phyloP scores from a whole-genome alignment of 2,329 filamentous ascomycete genomes.

The Fusarium sp. region DNA sequence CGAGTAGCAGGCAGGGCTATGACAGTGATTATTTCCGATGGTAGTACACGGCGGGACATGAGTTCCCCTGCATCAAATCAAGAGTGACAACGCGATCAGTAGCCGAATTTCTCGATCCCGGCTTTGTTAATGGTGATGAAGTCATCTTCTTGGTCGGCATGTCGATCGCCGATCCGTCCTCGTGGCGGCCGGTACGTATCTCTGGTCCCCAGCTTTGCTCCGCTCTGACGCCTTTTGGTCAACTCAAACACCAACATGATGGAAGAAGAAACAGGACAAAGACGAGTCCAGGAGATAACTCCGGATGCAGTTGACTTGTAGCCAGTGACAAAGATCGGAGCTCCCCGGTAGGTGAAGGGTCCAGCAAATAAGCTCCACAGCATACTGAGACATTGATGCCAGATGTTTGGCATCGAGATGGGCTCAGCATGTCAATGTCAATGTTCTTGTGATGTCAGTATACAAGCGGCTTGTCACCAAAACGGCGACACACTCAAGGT shows the following conservation, averaged over 20 bases:
- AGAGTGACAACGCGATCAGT: slow-evolving; percentile 26
- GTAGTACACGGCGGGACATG: slow-evolving; percentile 10
- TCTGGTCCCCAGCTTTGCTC: slow-evolving; percentile 15
- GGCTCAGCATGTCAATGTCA: background rate
- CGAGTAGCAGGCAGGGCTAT: slow-evolving; percentile 11
- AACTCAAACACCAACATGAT: slow-evolving; percentile 8
- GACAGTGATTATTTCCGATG: slow-evolving; percentile 23
- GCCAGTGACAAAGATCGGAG: slow-evolving; percentile 1
- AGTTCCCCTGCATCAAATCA: slow-evolving; percentile 22
- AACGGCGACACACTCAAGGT: slow-evolving; percentile 36
- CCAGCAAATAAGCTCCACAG: background rate
- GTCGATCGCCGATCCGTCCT: slow-evolving; percentile 37
- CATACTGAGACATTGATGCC: slow-evolving; percentile 5
- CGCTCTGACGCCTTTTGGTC: slow-evolving; percentile 27
- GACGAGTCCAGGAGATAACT: slow-evolving; percentile 1
- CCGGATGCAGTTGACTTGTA: background rate
- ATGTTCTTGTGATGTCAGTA: background rate
- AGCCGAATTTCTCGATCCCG: slow-evolving; percentile 37
- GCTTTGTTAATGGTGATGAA: slow-evolving; percentile 37
- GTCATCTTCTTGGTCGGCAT: slow-evolving; percentile 37
- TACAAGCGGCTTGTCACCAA: slow-evolving; percentile 18
- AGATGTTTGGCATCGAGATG: slow-evolving; percentile 16
- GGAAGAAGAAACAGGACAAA: background rate
- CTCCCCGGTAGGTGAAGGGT: background rate
- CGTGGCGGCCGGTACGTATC: slow-evolving; percentile 26